Evolutionary conservation across 257 asterid genomes (phyloP), one percentile per base, ranked within the genome.

Genomic region (Solanum stenotomum): DNA sequence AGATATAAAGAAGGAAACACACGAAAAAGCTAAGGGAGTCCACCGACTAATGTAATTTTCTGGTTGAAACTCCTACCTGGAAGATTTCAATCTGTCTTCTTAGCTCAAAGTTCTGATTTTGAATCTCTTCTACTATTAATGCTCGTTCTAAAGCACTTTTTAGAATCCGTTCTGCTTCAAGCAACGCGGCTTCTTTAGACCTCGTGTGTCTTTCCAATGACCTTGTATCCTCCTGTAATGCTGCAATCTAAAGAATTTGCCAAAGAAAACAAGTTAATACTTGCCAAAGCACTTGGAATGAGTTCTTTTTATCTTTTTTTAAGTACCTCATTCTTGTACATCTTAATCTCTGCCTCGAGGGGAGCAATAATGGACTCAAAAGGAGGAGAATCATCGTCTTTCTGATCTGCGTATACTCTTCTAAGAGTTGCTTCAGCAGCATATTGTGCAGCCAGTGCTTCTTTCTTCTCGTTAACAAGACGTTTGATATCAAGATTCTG

Each of bases 351-450:
- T 44, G 99, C 98, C 89, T 96, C 99, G 23, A 96, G 94, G 68
- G 99, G 98, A 77, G 98, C 95, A 88, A 94, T 92, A 91, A 96
- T 83, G 10, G 93, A 88, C 88, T 95, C 98, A 46, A 95, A 88
- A 42, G 98, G 95, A 89, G 94, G 75, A 78, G 90, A 84, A 77
- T 94, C 95, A 82, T 94, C 95, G 40, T 96, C 98, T 87, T 95
- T 95, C 75, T 95, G 96, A 88, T 91, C 87, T 83, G 95, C 94
- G 9, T 96, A 93, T 52, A 95, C 98, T 90, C 99, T 91, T 90
- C 99, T 89, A 61, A 96, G 98, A 71, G 99, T 92, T n/a, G 95
- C 93, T 91, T 96, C 98, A 63, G 98, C 98, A 71, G 98, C 98
- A 92, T 94, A 94, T 87, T 95, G 98, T 87, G 98, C 98, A 89